Conservation (phyloP, 148 eudicot species). For the Camellia sinensis region DNA sequence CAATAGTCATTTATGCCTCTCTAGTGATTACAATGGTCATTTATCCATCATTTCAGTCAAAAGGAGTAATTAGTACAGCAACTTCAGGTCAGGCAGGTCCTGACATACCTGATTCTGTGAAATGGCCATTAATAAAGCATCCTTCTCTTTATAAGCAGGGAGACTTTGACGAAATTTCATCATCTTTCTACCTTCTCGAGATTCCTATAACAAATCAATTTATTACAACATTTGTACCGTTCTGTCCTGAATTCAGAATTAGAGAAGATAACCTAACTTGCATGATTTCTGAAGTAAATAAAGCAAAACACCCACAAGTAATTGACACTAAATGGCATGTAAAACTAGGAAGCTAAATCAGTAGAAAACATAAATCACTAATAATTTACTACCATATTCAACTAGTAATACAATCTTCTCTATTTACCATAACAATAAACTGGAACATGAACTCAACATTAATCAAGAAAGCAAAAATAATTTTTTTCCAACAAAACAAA, state of each 20-base stretch:
- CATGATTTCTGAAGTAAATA: not conserved
- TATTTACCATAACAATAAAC: not conserved
- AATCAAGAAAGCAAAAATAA: not conserved
- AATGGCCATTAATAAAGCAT: constrained; percentile 69
- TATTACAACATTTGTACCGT: constrained; percentile 14
- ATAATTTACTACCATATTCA: not conserved
- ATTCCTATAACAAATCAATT: constrained; percentile 47
- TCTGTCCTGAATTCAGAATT: constrained; percentile 7
- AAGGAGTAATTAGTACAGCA: not conserved
- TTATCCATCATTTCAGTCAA: constrained; percentile 10
- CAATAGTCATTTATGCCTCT: not conserved
- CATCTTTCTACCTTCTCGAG: constrained; percentile 75
- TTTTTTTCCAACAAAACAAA: not conserved
- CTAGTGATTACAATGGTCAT: not conserved
- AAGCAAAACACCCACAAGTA: not conserved
- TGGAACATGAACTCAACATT: not conserved
- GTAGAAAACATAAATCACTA: not conserved
- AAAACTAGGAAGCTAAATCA: not conserved
- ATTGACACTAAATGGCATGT: not conserved
- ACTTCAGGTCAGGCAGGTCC: not conserved
- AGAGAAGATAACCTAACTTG: not conserved
- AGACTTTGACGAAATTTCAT: constrained; percentile 78
- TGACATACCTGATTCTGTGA: constrained; percentile 63
- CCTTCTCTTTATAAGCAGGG: constrained; percentile 89
- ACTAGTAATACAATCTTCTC: not conserved